Base-by-base conservation (phyloP, 2,329 filamentous ascomycete species). In the Alternaria brassicae region DNA sequence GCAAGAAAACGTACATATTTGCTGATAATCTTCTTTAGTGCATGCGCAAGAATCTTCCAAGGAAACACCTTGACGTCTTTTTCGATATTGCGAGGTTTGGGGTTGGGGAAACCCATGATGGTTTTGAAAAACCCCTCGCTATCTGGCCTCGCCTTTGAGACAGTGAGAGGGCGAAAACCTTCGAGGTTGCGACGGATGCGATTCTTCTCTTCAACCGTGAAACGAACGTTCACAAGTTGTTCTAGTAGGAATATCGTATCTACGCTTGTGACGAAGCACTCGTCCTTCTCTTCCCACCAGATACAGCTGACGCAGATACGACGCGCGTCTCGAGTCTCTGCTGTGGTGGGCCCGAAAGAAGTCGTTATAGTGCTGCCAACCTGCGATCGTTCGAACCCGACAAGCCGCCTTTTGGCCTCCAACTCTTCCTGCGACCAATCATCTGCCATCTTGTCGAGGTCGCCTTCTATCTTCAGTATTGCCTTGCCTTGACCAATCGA, bases 41-140 rank as follows among this genome's bases (percentile, higher is more conserved):
- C 94, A 60, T 88, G 86, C 48, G 87, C 86, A 42, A 99, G 84
- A 60, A 95, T 92, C 78, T 93, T 95, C 95, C 95, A 99, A 4
- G 93, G 90, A 74, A 98, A 99, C 12, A 98, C 95, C 81, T 99
- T 99, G 75, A 99, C 93, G 73, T 98, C 94, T 81, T 99, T 99
- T 82, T 98, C 95, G 66, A 99, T 99, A 74, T 98, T 97, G 63
- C 95, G 86, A 17, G 95, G 95, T 80, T 98, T 98, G 2, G 95
- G 95, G 61, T 90, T 91, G 12, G 93, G 92, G 74, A 98, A 98
- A 1, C 88, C 92, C 95, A 99, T 99, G 80, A 99, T 98, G 71
- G 97, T 86, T 81, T 97, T 97, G 88, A 98, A 98, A 79, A 98
- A 98, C 55, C 96, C 92, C 77, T 98, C 94, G 75, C 91, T 97